Evolutionary conservation across 192 early-diverging fungal genomes (phyloP), one percentile per base, ranked within the genome.

Genomic region (Radiomyces spectabilis): DNA sequence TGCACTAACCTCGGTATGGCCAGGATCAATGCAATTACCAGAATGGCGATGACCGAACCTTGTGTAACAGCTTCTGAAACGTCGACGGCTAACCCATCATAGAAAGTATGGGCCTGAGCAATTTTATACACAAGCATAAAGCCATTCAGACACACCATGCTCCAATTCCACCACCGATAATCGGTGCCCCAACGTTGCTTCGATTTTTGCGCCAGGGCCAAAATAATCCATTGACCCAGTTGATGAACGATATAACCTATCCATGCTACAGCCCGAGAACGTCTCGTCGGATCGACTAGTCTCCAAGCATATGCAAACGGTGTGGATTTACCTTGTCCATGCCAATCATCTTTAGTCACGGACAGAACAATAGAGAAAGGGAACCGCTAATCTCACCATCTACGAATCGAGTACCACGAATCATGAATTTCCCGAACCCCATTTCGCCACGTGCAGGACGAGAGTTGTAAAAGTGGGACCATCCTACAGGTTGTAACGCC

Each of bases 251-350:
- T 9, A 22, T 65, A 65, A 29, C 34, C 55, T 15, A 44, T 5
- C 63, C 63, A 65, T 5, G 55, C 56, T 7, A 43, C 38, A 5
- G 38, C 26, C 31, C 55, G 33, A 33, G 53, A 55, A 10, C 29
- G 34, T 5, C 7, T 5, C 13, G 42, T 47, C 4, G 63, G 45
- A 8, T 54, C 39, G 3, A 52, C 19, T 13, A 44, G 18, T 12
- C 63, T 33, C 63, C 63, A 65, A 2, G 63, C 42, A 32, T 65
- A 65, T 22, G 55, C 54, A 53, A 65, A 65, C 24, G 59, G 43
- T 6, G 59, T 61, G n/a, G 25, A 44, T 33, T 45, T 44, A 24
- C 54, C 54, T 55, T n/a, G n/a, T n/a, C n/a, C n/a, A n/a, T n/a
- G n/a, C n/a, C n/a, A n/a, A n/a, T n/a, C n/a, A n/a, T n/a, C n/a